Evolutionary conservation across 208 protist genomes (phyloP).

Genomic region (Naegleria gruberi): DNA sequence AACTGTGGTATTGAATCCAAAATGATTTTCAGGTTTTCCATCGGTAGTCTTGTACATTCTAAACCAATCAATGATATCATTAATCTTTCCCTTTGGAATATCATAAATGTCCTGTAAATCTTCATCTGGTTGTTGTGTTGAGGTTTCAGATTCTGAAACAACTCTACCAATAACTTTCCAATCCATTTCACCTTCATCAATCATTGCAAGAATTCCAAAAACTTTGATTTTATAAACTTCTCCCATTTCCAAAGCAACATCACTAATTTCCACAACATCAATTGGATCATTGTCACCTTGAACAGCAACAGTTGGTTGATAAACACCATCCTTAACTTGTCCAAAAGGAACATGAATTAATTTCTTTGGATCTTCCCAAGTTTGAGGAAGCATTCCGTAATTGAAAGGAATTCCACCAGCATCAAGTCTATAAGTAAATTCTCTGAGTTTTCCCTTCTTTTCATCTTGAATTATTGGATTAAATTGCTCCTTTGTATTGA

Average conservation of each 20-base stretch:
- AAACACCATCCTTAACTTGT: background rate
- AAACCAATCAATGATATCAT: slow-evolving; percentile 56
- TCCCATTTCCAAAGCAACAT: slow-evolving; percentile 64
- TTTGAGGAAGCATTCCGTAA: slow-evolving; percentile 58
- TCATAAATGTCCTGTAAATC: background rate
- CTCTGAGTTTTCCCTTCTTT: slow-evolving; percentile 54
- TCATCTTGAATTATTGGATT: slow-evolving; percentile 58
- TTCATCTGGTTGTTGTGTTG: background rate
- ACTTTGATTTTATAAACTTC: slow-evolving; percentile 69
- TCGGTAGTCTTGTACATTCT: slow-evolving; percentile 80
- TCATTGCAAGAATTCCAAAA: slow-evolving; percentile 80
- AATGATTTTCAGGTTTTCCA: slow-evolving; percentile 71
- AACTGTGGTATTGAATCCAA: slow-evolving; percentile 54
- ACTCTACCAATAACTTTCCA: slow-evolving; percentile 65
- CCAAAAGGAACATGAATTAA: background rate
- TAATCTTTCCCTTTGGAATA: background rate
- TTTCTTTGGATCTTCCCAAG: slow-evolving; percentile 53
- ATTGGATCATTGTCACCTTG: slow-evolving; percentile 79
- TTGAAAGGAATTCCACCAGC: slow-evolving; percentile 44
- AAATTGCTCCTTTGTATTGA: slow-evolving; percentile 36
- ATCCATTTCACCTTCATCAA: slow-evolving; percentile 85
- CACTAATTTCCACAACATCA: slow-evolving; percentile 76
- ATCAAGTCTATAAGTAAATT: slow-evolving; percentile 48
- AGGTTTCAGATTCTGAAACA: background rate
- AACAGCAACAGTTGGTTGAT: slow-evolving; percentile 11